phyloP scores from a whole-genome alignment of 129 eudicot genomes.

The Arctium lappa region DNA sequence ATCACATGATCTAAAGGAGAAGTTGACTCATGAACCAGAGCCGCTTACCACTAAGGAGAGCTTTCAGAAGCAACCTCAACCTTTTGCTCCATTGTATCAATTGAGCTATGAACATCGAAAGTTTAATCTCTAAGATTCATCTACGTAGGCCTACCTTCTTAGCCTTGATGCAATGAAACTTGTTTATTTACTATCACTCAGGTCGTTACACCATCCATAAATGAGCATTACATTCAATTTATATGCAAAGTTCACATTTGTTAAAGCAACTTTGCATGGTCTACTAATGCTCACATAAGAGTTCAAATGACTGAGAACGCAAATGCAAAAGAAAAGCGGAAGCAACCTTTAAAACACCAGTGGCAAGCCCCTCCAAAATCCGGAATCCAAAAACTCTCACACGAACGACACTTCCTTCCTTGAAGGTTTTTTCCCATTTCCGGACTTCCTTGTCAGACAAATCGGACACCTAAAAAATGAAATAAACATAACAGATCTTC shows the following conservation, averaged over 20 bases:
- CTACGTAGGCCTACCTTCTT: too few species aligned
- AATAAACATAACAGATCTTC: background rate
- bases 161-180: background rate
- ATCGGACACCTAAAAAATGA: conserved; percentile 54
- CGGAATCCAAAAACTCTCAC: conserved; percentile 84
- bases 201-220: background rate
- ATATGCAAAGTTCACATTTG: background rate
- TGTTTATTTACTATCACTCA: background rate
- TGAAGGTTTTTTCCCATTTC: conserved; percentile 73
- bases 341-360: conserved; percentile 74
- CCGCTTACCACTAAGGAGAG: too few species aligned
- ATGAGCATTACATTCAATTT: background rate
- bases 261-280: background rate
- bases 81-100: background rate
- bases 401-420: conserved; percentile 81
- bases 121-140: too few species aligned
- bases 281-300: background rate
- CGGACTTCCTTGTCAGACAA: conserved; percentile 78
- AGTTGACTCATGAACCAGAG: too few species aligned
- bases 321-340: background rate
- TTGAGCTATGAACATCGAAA: background rate
- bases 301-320: background rate
- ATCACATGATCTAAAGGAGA: too few species aligned
- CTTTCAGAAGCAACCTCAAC: background rate
- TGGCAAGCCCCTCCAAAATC: conserved; percentile 89